phyloP scores from a whole-genome alignment of 371 early-diverging fungal genomes.

The Mortierella sp. region DNA sequence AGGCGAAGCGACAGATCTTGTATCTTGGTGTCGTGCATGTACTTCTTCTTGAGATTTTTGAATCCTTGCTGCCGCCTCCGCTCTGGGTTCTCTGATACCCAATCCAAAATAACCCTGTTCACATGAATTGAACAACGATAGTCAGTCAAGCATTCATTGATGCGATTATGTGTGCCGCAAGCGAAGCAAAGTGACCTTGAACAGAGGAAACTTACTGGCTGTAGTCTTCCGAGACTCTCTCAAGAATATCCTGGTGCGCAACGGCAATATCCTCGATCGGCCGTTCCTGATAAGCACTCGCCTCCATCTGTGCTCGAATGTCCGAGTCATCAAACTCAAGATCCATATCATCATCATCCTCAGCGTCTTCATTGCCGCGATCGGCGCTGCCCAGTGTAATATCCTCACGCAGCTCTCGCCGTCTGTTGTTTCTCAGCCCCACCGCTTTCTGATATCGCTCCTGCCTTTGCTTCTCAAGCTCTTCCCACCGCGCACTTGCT shows the following conservation, averaged over 20 bases:
- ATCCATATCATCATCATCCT: constrained; percentile 17
- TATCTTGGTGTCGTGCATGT: constrained; percentile 69
- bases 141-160: background rate
- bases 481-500: constrained; percentile 3
- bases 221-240: constrained; percentile 30
- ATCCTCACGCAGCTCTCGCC: background rate
- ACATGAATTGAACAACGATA: background rate
- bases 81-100: constrained; percentile 55
- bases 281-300: background rate
- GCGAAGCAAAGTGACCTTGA: background rate
- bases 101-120: constrained; percentile 49
- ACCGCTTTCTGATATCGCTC: constrained; percentile 11
- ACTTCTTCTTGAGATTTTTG: constrained; percentile 30
- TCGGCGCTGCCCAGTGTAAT: background rate
- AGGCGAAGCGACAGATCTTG: constrained; percentile 69
- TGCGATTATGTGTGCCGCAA: background rate
- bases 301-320: constrained; percentile 10
- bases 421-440: constrained; percentile 3
- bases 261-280: constrained; percentile 31
- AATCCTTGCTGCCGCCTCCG: constrained; percentile 19
- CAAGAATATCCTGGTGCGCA: constrained; percentile 24
- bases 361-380: background rate
- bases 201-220: constrained; percentile 36
- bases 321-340: constrained; percentile 25
- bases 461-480: constrained; percentile 8